phyloP scores from a whole-genome alignment of 805 yeast genomes.

The Saturnispora halmiae region DNA sequence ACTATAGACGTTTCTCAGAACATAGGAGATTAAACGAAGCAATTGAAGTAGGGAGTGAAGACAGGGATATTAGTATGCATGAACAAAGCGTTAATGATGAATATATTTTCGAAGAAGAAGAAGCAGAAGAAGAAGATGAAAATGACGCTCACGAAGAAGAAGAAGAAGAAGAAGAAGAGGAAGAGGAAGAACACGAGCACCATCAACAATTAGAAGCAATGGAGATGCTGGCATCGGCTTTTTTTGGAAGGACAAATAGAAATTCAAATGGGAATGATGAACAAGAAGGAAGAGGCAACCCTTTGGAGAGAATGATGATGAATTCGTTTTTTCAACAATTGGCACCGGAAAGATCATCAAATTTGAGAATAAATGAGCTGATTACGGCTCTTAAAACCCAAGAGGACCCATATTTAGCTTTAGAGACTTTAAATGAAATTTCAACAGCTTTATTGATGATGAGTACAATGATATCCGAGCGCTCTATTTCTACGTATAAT shows the following conservation, averaged over 20 bases:
- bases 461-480: conserved; percentile 49
- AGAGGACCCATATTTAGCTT: conserved; percentile 50
- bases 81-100: conserved; percentile 17
- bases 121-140: conserved; percentile 15
- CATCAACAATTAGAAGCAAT: conserved; percentile 13
- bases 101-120: conserved; percentile 5
- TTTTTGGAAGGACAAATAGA: conserved; percentile 2
- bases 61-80: conserved; percentile 12
- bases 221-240: conserved; percentile 13
- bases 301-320: conserved; percentile 22
- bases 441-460: conserved; percentile 60
- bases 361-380: conserved; percentile 21
- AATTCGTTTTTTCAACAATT: conserved; percentile 24
- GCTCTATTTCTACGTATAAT: conserved; percentile 51
- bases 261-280: neutral
- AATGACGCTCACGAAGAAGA: no score
- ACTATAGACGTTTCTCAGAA: conserved; percentile 29
- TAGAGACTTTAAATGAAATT: conserved; percentile 58
- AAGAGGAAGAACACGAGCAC: conserved; percentile 22
- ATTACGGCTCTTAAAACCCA: conserved; percentile 33
- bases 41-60: conserved; percentile 17
- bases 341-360: conserved; percentile 14
- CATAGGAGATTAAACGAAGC: conserved; percentile 11
- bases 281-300: neutral
- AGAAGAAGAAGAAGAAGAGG: conserved; percentile 18